Evolutionary conservation across 2,329 filamentous ascomycete species (phyloP).

Genomic region (Fusarium austroafricanum): DNA sequence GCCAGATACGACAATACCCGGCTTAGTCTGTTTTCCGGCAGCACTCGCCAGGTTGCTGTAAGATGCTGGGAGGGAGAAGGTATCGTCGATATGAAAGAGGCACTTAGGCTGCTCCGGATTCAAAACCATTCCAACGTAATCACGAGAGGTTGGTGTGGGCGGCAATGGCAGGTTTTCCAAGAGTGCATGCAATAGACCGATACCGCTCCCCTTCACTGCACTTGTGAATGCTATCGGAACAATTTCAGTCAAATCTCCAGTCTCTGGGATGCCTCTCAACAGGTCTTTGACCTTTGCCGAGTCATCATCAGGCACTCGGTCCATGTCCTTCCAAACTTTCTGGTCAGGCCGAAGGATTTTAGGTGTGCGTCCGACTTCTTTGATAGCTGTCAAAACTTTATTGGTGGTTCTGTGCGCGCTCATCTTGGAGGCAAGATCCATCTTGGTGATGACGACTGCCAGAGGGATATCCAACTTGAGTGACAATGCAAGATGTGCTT

Average conservation of each 20-base stretch:
- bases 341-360: slow-evolving; percentile 74
- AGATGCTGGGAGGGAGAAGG: slow-evolving; percentile 79
- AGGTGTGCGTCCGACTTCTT: slow-evolving; percentile 78
- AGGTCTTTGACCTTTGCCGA: slow-evolving; percentile 67
- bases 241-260: slow-evolving; percentile 58
- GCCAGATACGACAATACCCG: slow-evolving; percentile 83
- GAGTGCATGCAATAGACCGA: slow-evolving; percentile 84
- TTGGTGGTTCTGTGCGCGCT: slow-evolving; percentile 77
- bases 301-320: slow-evolving; percentile 67
- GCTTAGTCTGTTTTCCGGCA: slow-evolving; percentile 48
- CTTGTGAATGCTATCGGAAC: slow-evolving; percentile 92
- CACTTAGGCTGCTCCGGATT: slow-evolving; percentile 71
- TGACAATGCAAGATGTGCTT: slow-evolving; percentile 86
- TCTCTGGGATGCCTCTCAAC: slow-evolving; percentile 61
- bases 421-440: slow-evolving; percentile 83
- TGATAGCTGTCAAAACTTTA: slow-evolving; percentile 81
- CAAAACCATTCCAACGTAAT: slow-evolving; percentile 65
- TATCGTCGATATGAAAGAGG: slow-evolving; percentile 91
- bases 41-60: slow-evolving; percentile 52
- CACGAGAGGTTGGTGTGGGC: slow-evolving; percentile 61
- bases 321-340: slow-evolving; percentile 62
- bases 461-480: slow-evolving; percentile 82
- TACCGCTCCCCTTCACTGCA: slow-evolving; percentile 84
- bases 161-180: slow-evolving; percentile 81
- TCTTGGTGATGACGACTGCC: slow-evolving; percentile 87